phyloP scores from a whole-genome alignment of 1,284 basidiomycete genomes.

The Leccinum insolens region DNA sequence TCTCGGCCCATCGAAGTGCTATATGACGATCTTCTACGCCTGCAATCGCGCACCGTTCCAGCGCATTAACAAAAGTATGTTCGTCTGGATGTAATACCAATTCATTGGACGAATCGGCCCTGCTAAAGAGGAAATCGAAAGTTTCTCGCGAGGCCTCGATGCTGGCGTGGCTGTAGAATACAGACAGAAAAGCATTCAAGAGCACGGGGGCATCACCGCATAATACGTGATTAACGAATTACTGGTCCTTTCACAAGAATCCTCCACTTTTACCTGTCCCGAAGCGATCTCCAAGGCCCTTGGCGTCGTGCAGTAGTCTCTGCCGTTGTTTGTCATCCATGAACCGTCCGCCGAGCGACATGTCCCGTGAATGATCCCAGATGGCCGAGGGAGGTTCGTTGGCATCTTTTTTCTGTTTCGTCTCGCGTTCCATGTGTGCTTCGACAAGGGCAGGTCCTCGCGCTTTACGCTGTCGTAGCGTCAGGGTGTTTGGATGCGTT shows the following conservation, averaged over 20 bases:
- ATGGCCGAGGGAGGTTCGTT: constrained; percentile 64
- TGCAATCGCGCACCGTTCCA: constrained; percentile 65
- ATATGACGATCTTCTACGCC: constrained; percentile 48
- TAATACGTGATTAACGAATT: neutral
- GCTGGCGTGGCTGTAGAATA: constrained; percentile 68
- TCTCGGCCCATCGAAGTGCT: constrained; percentile 53
- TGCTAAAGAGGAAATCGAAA: constrained; percentile 51
- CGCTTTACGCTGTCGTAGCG: constrained; percentile 51
- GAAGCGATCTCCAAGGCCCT: constrained; percentile 79
- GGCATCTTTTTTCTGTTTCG: constrained; percentile 37
- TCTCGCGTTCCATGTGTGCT: constrained; percentile 48
- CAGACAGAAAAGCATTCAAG: constrained; percentile 82
- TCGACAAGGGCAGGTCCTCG: constrained; percentile 74
- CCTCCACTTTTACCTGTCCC: constrained; percentile 69
- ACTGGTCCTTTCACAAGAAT: constrained; percentile 42
- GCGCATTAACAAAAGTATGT: constrained; percentile 61
- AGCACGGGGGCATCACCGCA: constrained; percentile 46
- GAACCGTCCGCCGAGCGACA: constrained; percentile 80
- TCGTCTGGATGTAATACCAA: constrained; percentile 49
- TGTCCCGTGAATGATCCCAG: constrained; percentile 89
- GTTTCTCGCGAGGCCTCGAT: constrained; percentile 50
- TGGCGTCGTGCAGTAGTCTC: constrained; percentile 78
- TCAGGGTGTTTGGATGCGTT: neutral
- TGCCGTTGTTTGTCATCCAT: constrained; percentile 83
- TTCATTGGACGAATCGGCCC: neutral